These are phyloP conservation scores for Infundibulicybe gibba DNA, from an alignment of 768 basidiomycete species.

Conservation along the genomic window DNA sequence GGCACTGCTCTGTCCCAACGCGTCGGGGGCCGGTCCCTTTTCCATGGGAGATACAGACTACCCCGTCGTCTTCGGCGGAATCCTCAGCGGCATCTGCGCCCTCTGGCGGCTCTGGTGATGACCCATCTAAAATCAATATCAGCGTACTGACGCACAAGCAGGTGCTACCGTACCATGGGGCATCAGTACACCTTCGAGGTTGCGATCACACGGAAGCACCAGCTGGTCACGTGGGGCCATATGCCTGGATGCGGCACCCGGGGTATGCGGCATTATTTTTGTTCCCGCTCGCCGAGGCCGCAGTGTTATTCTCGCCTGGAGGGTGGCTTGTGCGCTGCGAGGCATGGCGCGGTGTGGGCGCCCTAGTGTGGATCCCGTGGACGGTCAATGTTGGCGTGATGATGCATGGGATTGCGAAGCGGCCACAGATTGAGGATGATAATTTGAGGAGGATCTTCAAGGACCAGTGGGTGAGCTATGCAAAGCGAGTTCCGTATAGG, in stretches of 20 bases:
- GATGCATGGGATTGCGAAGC: constrained; percentile 1
- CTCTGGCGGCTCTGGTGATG: too few relatives aligned
- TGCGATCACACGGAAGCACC: constrained; percentile 12
- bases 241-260: constrained; percentile 19
- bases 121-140: too few relatives aligned
- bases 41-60: too few relatives aligned
- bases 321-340: constrained; percentile 7
- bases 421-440: constrained; percentile 23
- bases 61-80: too few relatives aligned
- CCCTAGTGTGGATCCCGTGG: background rate
- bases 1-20: too few relatives aligned
- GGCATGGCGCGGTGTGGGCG: background rate
- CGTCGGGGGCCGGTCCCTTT: too few relatives aligned
- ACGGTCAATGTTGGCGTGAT: background rate
- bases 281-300: background rate
- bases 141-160: background rate
- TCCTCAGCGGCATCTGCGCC: too few relatives aligned
- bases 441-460: constrained; percentile 31
- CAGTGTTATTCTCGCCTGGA: constrained; percentile 2
- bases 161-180: constrained; percentile 19
- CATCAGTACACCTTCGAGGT: constrained; percentile 18
- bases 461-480: constrained; percentile 31
- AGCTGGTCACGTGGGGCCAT: constrained; percentile 20
- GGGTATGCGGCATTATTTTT: constrained; percentile 12
- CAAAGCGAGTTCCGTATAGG: constrained; percentile 28